Evolutionary conservation across 257 asterid genomes (phyloP).

Genomic region (Coffea eugenioides): DNA sequence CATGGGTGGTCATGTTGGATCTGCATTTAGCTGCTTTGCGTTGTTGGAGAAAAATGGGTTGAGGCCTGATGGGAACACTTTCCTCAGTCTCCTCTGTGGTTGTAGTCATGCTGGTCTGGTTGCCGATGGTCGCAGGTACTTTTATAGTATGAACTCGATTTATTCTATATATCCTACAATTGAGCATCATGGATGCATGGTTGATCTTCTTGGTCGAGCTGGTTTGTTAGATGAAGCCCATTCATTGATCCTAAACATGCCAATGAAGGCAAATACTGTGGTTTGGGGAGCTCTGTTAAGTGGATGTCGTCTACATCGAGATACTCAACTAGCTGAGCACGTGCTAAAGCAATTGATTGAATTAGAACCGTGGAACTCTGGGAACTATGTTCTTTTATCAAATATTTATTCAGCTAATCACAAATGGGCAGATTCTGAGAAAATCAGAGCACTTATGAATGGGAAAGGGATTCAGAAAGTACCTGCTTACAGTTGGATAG

Average conservation of each 20-base stretch:
- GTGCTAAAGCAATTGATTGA: constrained; percentile 39
- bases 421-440: constrained; percentile 40
- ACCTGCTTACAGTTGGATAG: constrained; percentile 50
- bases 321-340: constrained; percentile 43
- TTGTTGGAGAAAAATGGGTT: constrained; percentile 35
- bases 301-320: constrained; percentile 48
- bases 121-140: constrained; percentile 41
- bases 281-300: constrained; percentile 52
- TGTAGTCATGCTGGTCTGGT: constrained; percentile 55
- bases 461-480: constrained; percentile 33
- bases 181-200: constrained; percentile 56
- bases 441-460: constrained; percentile 31
- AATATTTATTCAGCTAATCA: constrained; percentile 39
- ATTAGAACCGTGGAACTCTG: constrained; percentile 46
- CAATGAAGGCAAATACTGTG: constrained; percentile 40
- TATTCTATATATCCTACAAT: constrained; percentile 28
- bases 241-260: constrained; percentile 35
- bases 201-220: constrained; percentile 50
- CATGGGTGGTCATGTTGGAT: constrained; percentile 40
- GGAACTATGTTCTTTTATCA: constrained; percentile 40
- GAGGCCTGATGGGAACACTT: constrained; percentile 44
- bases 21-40: constrained; percentile 42
- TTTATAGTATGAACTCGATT: constrained; percentile 27
- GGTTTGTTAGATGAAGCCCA: constrained; percentile 42
- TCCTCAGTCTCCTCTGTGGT: constrained; percentile 46